Evolutionary conservation across 1,284 basidiomycete genomes (phyloP), one percentile per base, ranked within the genome.

Genomic region (Trichosporon sp.): DNA sequence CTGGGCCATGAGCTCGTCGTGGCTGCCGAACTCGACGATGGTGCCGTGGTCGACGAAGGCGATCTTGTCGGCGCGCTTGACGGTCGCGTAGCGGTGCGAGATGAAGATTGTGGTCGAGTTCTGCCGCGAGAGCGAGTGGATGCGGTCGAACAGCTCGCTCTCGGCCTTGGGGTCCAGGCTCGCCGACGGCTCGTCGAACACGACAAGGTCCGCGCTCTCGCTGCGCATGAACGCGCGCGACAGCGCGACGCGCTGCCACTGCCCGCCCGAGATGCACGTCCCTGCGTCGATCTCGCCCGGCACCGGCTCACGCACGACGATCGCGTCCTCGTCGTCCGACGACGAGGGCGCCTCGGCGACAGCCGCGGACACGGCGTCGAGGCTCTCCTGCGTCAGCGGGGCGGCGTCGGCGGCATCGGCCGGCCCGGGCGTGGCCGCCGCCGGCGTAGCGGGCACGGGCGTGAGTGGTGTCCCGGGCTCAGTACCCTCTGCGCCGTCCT

Each of bases 191-290:
- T 72, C 71, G 63, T 72, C 71, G 77, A 93, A 90, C 58, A 93
- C 83, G 44, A 93, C 84, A 13, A 94, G 84, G 31, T 72, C 71
- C 2, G 68, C 69, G 18, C 15, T 38, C 5, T 64, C 65, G 6
- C 65, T 29, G 71, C 91, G 86, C 90, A 92, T 91, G 76, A 93
- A 93, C 21, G 91, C 90, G 65, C 92, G 87, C 64, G 92, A 89
- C 60, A 93, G 86, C 13, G 92, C 91, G 71, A 93, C 86, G 75
- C 91, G 86, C 84, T 93, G 92, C 92, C 92, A 93, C 90, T 93
- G 82, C 35, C 75, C 76, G 58, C 75, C 70, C 32, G 72, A 71
- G 68, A 60, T 60, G 27, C 56, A 60, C 8, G 56, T 60, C 29
- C 56, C 56, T 7, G 12, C 56, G 8, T 60, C 56, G 29, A 60